Evolutionary conservation across 352 stramenopile species (phyloP).

Genomic region (Lagenidium giganteum): DNA sequence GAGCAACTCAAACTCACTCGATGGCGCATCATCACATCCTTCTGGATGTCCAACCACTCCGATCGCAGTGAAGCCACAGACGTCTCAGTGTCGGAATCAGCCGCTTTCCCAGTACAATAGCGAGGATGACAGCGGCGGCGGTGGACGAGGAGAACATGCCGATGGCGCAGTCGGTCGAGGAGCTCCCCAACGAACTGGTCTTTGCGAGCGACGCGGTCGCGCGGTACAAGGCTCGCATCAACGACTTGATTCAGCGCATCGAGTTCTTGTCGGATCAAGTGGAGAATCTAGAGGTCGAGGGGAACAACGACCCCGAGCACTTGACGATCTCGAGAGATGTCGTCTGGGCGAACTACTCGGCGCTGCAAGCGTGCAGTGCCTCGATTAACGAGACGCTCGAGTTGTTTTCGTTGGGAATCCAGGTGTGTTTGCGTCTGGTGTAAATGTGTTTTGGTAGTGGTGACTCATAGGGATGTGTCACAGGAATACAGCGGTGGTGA

Average conservation of each 20-base stretch:
- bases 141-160: no score
- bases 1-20: no score
- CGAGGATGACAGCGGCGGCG: no score
- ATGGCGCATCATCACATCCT: no score
- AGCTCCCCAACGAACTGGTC: slow-evolving; percentile 43
- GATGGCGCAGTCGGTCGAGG: slow-evolving; percentile 26
- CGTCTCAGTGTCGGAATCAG: no score
- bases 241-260: slow-evolving; percentile 50
- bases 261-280: slow-evolving; percentile 50
- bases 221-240: slow-evolving; percentile 54
- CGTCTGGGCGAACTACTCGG: slow-evolving; percentile 58
- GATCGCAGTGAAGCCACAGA: no score
- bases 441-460: background rate
- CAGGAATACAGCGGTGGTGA: slow-evolving; percentile 54
- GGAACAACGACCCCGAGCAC: slow-evolving; percentile 26
- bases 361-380: slow-evolving; percentile 46
- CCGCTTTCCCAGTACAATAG: no score
- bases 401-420: slow-evolving; percentile 56
- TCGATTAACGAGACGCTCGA: slow-evolving; percentile 29
- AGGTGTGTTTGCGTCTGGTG: slow-evolving; percentile 12
- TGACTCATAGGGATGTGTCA: background rate
- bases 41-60: no score
- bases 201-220: slow-evolving; percentile 49
- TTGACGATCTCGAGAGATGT: slow-evolving; percentile 34
- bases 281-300: slow-evolving; percentile 50